Evolutionary conservation across 2,329 filamentous ascomycete genomes (phyloP).

Genomic region (Macrophomina phaseolina): DNA sequence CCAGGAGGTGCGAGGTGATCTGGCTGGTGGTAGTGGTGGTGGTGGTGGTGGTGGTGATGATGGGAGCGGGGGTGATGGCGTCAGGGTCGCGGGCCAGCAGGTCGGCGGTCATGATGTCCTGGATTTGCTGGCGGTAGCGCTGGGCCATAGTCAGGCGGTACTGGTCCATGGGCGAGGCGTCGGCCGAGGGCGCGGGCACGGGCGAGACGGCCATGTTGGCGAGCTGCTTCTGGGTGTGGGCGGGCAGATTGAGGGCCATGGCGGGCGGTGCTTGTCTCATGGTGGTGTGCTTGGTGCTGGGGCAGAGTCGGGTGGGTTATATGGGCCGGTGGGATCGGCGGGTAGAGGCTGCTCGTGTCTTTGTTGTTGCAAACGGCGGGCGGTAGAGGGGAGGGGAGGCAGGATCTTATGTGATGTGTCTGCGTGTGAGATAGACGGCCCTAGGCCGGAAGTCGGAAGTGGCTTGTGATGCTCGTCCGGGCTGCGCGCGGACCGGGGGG

Average conservation of each 20-base stretch:
- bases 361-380: slow-evolving; percentile 17
- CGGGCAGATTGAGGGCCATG: slow-evolving; percentile 21
- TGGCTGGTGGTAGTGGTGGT: slow-evolving; percentile 19
- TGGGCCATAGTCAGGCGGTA: slow-evolving; percentile 20
- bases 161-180: slow-evolving; percentile 8
- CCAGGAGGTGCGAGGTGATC: not conserved
- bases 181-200: not conserved
- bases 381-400: not conserved
- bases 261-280: slow-evolving; percentile 14
- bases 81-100: slow-evolving; percentile 17
- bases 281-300: not conserved
- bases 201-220: slow-evolving; percentile 22
- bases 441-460: slow-evolving; percentile 12
- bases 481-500: slow-evolving; percentile 9
- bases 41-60: slow-evolving; percentile 19
- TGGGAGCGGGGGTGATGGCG: slow-evolving; percentile 16
- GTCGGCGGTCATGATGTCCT: slow-evolving; percentile 23
- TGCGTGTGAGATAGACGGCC: too few relatives aligned
- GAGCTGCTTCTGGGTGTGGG: slow-evolving; percentile 27
- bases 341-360: too few relatives aligned
- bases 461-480: slow-evolving; percentile 26
- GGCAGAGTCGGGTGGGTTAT: too few relatives aligned
- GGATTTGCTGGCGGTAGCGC: slow-evolving; percentile 24
- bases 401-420: not conserved
- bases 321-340: too few relatives aligned